Percentiles rank a stretch among this genome's conserved stretches.
These are phyloP conservation scores for Cryphonectria japonica DNA, from an alignment of 2,329 filamentous ascomycete species.

Conservation along the genomic window DNA sequence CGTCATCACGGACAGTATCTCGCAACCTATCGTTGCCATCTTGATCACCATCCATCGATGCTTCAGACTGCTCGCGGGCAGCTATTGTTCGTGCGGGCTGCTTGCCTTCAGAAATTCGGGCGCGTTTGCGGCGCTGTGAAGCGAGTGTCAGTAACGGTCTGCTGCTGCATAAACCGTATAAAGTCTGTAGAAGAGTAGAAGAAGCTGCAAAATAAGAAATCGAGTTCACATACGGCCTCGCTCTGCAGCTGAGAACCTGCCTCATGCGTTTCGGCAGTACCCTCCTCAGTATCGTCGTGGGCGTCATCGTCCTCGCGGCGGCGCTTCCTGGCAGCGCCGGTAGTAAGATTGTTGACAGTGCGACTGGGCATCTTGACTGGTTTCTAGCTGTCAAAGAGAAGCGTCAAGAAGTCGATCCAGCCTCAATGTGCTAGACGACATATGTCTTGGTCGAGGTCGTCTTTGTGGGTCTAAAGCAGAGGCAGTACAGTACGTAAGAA, in stretches of 20 bases:
- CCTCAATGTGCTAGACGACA: not conserved
- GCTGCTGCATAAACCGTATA: not conserved
- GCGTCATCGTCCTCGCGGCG: conserved; percentile 41
- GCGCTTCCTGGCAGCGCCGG: conserved; percentile 45
- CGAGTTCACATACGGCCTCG: conserved; percentile 42
- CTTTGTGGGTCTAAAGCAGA: not conserved
- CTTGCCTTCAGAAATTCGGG: conserved; percentile 42
- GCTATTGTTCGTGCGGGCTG: conserved; percentile 37
- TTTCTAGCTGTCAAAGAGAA: not conserved
- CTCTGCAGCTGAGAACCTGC: conserved; percentile 47
- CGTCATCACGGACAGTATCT: conserved; percentile 32
- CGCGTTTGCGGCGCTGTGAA: conserved; percentile 43
- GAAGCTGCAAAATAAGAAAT: not conserved
- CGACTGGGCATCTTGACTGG: conserved; percentile 36
- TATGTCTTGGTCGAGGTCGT: not conserved
- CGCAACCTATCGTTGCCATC: conserved; percentile 35
- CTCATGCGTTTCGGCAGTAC: conserved; percentile 42
- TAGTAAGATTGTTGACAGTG: conserved; percentile 34
- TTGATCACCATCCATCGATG: conserved; percentile 36
- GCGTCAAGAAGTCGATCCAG: not conserved
- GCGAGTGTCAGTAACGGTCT: conserved; percentile 27
- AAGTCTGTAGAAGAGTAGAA: not conserved
- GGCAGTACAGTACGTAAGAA: not conserved
- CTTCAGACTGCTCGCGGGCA: conserved; percentile 28
- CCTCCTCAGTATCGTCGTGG: conserved; percentile 40